Conservation (phyloP, 768 basidiomycete genomes). For the Trametes meyenii region DNA sequence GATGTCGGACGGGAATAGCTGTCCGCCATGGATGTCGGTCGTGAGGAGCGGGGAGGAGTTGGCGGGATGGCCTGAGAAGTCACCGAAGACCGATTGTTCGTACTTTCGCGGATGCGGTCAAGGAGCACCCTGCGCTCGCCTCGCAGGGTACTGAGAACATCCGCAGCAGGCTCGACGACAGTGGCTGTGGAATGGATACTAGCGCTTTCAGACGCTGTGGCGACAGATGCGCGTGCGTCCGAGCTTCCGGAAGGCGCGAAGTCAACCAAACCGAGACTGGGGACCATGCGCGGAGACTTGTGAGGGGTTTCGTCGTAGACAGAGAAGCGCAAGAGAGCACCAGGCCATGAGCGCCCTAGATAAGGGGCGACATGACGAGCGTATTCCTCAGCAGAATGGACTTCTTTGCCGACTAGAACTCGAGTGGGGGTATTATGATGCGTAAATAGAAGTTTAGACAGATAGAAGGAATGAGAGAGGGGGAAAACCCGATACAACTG, state of each 20-base stretch:
- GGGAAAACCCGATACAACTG: constrained; percentile 76
- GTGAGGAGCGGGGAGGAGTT: constrained; percentile 16
- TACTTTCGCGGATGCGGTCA: constrained; percentile 30
- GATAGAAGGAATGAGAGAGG: constrained; percentile 57
- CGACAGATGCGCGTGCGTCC: neutral
- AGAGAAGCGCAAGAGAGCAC: constrained; percentile 63
- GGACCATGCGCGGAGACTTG: constrained; percentile 34
- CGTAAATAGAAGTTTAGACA: constrained; percentile 72
- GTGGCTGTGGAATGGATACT: constrained; percentile 19
- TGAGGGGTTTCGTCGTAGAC: constrained; percentile 54
- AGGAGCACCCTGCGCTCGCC: constrained; percentile 26
- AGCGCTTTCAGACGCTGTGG: constrained; percentile 11
- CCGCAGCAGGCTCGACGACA: constrained; percentile 21
- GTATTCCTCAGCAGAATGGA: constrained; percentile 63
- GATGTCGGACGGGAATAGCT: constrained; percentile 16
- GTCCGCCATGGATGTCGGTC: constrained; percentile 19
- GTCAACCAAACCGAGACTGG: constrained; percentile 45
- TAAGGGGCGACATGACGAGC: constrained; percentile 50
- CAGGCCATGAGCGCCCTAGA: constrained; percentile 54
- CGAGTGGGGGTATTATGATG: constrained; percentile 53
- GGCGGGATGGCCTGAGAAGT: constrained; percentile 21
- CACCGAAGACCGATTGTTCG: constrained; percentile 8
- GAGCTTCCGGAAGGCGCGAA: constrained; percentile 37
- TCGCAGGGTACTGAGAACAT: constrained; percentile 2
- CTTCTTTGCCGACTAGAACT: constrained; percentile 64